Evolutionary conservation across 1,284 basidiomycete genomes (phyloP).

Genomic region (Melampsora americana): DNA sequence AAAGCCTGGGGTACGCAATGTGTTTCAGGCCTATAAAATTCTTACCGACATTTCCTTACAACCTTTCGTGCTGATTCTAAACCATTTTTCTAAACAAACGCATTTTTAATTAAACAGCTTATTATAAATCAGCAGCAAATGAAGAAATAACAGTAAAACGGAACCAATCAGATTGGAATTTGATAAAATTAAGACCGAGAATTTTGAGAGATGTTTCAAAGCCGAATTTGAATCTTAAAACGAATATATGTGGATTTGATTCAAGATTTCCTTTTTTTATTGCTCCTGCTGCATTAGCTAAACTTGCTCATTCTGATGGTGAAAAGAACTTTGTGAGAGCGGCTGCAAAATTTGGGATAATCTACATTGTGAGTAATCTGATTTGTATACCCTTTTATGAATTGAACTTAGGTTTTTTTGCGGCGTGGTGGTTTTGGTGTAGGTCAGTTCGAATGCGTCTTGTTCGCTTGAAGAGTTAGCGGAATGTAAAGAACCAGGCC

Average conservation of each 20-base stretch:
- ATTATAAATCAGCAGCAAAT: constrained; percentile 2
- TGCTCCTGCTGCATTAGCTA: constrained; percentile 7
- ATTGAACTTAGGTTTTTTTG: too few relatives aligned
- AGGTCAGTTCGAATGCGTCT: background rate
- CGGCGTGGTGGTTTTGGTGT: too few relatives aligned
- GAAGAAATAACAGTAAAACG: background rate
- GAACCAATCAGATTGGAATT: background rate
- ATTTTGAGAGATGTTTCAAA: background rate
- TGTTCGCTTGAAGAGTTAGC: background rate
- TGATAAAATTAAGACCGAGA: background rate
- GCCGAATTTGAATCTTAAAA: background rate
- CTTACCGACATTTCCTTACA: too few relatives aligned
- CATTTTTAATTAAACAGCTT: background rate
- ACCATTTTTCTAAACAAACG: background rate
- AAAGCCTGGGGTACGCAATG: background rate
- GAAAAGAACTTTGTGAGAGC: background rate
- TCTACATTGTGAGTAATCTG: background rate
- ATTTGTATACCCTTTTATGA: too few relatives aligned
- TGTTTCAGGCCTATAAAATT: too few relatives aligned
- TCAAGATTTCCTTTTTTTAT: background rate
- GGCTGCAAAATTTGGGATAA: background rate
- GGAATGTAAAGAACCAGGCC: background rate
- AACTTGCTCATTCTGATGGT: background rate
- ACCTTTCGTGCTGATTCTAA: background rate
- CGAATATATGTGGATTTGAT: background rate